Conservation (phyloP, 495 filamentous ascomycete species). For the Penicillium parvum region DNA sequence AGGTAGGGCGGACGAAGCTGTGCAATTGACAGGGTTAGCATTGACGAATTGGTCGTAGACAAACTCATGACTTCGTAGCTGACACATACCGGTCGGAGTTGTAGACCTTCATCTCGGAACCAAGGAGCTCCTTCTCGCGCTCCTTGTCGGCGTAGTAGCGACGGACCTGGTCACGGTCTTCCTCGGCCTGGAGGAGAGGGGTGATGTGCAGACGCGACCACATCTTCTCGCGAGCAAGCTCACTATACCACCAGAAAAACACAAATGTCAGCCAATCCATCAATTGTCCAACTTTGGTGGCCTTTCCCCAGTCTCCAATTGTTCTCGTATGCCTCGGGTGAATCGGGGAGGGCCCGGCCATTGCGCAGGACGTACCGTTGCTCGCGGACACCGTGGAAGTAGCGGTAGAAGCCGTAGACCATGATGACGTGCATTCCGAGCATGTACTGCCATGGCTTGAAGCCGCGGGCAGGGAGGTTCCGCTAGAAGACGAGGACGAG, state of each 20-base stretch:
- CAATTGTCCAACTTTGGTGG: neutral
- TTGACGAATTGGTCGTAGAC: neutral
- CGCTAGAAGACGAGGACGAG: constrained; percentile 50
- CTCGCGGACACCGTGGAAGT: constrained; percentile 74
- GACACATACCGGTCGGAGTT: constrained; percentile 75
- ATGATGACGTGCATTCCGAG: constrained; percentile 68
- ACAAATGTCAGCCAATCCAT: constrained; percentile 1
- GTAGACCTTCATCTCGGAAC: constrained; percentile 74
- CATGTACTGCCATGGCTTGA: constrained; percentile 76
- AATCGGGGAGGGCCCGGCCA: constrained; percentile 7
- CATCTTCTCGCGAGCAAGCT: constrained; percentile 94
- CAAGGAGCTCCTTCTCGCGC: constrained; percentile 84
- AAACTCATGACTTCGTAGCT: neutral
- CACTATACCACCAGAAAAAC: constrained; percentile 47
- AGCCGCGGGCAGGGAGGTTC: constrained; percentile 88
- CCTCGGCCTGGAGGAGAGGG: constrained; percentile 89
- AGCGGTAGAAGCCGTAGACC: constrained; percentile 83
- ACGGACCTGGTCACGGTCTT: constrained; percentile 89
- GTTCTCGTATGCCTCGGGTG: neutral
- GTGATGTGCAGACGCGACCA: constrained; percentile 92
- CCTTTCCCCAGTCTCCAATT: constrained; percentile 3
- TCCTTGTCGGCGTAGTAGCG: constrained; percentile 79
- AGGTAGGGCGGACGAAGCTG: constrained; percentile 47
- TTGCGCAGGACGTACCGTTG: constrained; percentile 62
- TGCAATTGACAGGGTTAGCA: constrained; percentile 4